Base-by-base conservation (phyloP, 1,139 yeast species). In the Pneumocystis wakefieldiae region DNA sequence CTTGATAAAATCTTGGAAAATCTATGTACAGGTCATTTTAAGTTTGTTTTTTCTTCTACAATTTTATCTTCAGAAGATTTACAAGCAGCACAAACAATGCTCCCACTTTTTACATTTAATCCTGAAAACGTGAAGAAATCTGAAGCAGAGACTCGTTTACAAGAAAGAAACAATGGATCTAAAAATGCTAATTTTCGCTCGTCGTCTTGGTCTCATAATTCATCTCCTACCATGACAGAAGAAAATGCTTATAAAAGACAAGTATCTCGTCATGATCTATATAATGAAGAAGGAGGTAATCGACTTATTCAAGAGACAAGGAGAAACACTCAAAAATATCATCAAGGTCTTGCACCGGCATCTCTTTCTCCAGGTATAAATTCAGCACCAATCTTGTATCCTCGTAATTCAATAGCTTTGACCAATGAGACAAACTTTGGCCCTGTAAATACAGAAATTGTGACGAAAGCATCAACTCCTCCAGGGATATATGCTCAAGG, bases 31-130 rank as follows among this genome's bases (percentile, higher is more conserved):
- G 68, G 72, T 62, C 66, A 73, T 60, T 42, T 76, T 66, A 70
- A 72, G 57, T 72, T 71, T 65, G 65, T 67, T 14, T 72, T 80
- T 64, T 75, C 76, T 60, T 66, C 77, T 1, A 72, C 71, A 59
- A 66, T 75, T 37, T 66, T 78, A 29, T 73, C 73, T 53, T 75
- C 75, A 8, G 74, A 71, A 19, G 75, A 73, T 2, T 70, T 74
- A 65, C 68, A 68, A 19, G 67, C 71, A n/a, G 67, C 65, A 53
- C 69, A 63, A 59, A 59, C 65, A 42, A 67, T 74, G 64, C 81
- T 82, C 12, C 73, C 80, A 8, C 71, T 78, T 64, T 80, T 80
- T 69, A 73, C 81, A 1, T 77, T 48, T 48, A 48, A 48, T 24
- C 32, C 24, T 48, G 55, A 48, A 48, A 24, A 14, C 24, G 2